Evolutionary conservation across 2,329 filamentous ascomycete species (phyloP), one percentile per base, ranked within the genome.

Genomic region (Penicillium sp.): DNA sequence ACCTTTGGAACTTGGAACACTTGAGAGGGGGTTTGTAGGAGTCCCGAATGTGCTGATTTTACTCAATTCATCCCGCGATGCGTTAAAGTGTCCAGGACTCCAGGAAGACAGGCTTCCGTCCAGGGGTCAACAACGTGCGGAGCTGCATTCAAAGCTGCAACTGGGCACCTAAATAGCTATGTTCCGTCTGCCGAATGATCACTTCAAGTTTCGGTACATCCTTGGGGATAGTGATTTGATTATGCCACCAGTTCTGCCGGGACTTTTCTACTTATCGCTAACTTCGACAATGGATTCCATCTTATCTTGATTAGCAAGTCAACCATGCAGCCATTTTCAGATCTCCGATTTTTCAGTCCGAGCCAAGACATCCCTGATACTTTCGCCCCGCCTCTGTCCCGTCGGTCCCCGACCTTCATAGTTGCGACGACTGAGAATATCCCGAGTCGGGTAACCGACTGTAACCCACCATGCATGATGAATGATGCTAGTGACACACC

Each of bases 381-480:
- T n/a, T 39, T 16, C 35, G 33, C 41, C 33, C 6, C 18, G n/a
- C 27, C 31, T 43, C 33, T 40, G 22, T 44, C 14, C 33, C 33
- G 43, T 11, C 54, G 37, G 44, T 52, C 33, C 33, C 49, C 47
- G 22, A 22, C 41, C 44, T 54, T 56, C 43, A 41, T 18, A 33
- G 24, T 36, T 37, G 33, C 39, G 35, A 22, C 36, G 24, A 18
- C 36, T 40, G 54, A 58, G n/a, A 31, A 24, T 50, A 61, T 55
- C 51, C 61, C 56, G 59, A 61, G 35, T 63, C 61, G 61, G 61
- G 47, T 60, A 63, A 54, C 59, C 61, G 61, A 61, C 11, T 58
- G 61, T 54, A 63, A 52, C 55, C 50, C 53, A 35, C 50, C 57
- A 40, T 57, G 56, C 53, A 56, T 49, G 37, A 24, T 47, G 22